Evolutionary conservation across 2,329 filamentous ascomycete species (phyloP).

Genomic region (Sporothrix variecibatus): DNA sequence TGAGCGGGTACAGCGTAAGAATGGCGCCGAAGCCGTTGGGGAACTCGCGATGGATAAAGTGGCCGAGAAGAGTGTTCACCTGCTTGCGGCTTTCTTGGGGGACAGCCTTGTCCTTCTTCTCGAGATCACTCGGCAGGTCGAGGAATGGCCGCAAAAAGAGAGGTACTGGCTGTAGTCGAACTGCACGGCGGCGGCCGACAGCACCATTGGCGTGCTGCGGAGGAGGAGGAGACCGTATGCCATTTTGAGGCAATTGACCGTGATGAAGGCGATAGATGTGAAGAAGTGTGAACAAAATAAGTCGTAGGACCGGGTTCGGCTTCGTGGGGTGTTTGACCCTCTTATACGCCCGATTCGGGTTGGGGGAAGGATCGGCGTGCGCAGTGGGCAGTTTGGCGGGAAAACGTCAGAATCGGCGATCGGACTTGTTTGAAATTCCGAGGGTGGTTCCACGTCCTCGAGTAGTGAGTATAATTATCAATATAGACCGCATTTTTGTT

Average conservation of each 20-base stretch:
- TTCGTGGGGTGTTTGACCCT: neutral
- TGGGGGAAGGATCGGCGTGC: neutral
- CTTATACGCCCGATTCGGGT: neutral
- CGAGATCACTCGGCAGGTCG: neutral
- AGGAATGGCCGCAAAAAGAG: slow-evolving; percentile 7
- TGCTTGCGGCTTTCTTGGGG: neutral
- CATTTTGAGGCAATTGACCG: neutral
- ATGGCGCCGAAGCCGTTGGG: slow-evolving; percentile 11
- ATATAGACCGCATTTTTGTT: neutral
- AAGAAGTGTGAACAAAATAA: neutral
- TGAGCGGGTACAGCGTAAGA: slow-evolving; percentile 18
- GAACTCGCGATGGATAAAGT: slow-evolving; percentile 21
- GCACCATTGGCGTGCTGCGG: slow-evolving; percentile 16
- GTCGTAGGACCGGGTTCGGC: neutral
- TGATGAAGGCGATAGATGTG: neutral
- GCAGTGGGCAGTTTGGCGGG: neutral
- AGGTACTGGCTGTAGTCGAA: slow-evolving; percentile 22
- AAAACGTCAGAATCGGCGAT: slow-evolving; percentile 11
- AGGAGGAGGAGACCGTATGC: slow-evolving; percentile 8
- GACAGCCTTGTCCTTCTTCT: neutral
- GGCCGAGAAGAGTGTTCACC: slow-evolving; percentile 15
- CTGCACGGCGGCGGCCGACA: slow-evolving; percentile 15
- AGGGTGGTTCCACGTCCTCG: neutral
- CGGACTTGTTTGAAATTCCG: neutral
- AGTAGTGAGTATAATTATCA: neutral